phyloP scores from a whole-genome alignment of 345 rosid species.

The Euphorbia lathyris region DNA sequence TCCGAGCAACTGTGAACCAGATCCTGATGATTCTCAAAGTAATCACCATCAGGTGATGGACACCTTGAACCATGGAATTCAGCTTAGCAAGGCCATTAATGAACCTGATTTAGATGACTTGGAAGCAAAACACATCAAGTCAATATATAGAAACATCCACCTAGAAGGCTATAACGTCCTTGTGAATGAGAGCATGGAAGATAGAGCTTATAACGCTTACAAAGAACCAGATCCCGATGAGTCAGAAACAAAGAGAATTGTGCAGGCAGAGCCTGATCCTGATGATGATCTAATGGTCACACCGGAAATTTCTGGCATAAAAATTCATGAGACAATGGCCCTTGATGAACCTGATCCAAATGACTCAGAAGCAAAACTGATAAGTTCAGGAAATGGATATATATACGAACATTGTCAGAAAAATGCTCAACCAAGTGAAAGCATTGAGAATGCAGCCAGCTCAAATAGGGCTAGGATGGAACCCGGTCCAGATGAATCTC shows the following conservation, averaged over 20 bases:
- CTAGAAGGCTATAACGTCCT: conserved; percentile 19
- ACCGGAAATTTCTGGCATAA: conserved; percentile 29
- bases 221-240: conserved; percentile 27
- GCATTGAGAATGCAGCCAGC: conserved; percentile 20
- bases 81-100: conserved; percentile 19
- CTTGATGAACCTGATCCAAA: conserved; percentile 65
- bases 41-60: conserved; percentile 6
- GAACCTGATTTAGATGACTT: conserved; percentile 70
- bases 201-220: conserved; percentile 18
- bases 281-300: conserved; percentile 29
- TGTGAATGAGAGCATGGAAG: conserved; percentile 17
- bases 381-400: conserved; percentile 14
- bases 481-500: conserved; percentile 26
- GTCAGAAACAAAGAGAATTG: conserved; percentile 19
- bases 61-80: conserved; percentile 14
- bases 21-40: conserved; percentile 10
- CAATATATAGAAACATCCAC: conserved; percentile 16
- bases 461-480: conserved; percentile 13
- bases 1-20: conserved; percentile 11
- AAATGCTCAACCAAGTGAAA: conserved; percentile 16
- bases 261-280: conserved; percentile 38
- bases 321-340: conserved; percentile 25
- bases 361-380: conserved; percentile 30
- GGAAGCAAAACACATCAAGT: conserved; percentile 19
- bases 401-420: conserved; percentile 18